Base-by-base conservation (phyloP, 805 yeast genomes). In the Cyberlindnera mrakii region DNA sequence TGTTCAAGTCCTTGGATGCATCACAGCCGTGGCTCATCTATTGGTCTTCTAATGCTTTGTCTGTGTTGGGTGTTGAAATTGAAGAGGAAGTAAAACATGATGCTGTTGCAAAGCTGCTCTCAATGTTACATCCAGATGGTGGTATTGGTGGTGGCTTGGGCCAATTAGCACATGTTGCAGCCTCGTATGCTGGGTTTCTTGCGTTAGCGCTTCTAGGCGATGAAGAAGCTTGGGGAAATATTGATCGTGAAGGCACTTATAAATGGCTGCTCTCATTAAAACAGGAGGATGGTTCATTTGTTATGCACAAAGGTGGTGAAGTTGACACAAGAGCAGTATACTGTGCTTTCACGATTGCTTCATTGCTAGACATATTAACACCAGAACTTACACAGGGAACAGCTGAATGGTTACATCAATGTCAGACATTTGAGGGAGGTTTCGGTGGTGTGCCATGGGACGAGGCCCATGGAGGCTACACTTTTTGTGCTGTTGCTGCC, bases 401-500 rank as follows among this genome's bases (percentile, higher is more conserved):
- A 0, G 66, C 68, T 3, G 74, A 73, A 13, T 91, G 89, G 81
- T 51, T 93, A 13, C 53, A 64, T 0, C 50, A 59, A 11, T 88
- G 96, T 53, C 99, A 93, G 62, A 85, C 91, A 0, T 90, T 75
- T 58, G 99, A 95, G 65, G 99, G 99, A 19, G 99, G 99, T 0
- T 85, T 91, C 64, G 88, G 90, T 1, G 96, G 95, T 1, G 70
- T 71, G 17, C 93, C 95, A 0, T 60, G 60, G 16, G 83, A 78
- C 46, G 99, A 93, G 62, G 97, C 98, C 0, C 99, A 93, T 59
- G 99, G 97, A 2, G 99, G 99, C 1, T 95, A 93, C 60, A 79
- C 98, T 0, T 93, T 78, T 61, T 93, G 99, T 67, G 95, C 91
- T 0, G 67, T 85, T 35, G 95, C 83, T 36, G 75, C 78, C 39